Conservation (phyloP, 1,139 yeast genomes). For the Hemisphaericaspora lyxosophila region DNA sequence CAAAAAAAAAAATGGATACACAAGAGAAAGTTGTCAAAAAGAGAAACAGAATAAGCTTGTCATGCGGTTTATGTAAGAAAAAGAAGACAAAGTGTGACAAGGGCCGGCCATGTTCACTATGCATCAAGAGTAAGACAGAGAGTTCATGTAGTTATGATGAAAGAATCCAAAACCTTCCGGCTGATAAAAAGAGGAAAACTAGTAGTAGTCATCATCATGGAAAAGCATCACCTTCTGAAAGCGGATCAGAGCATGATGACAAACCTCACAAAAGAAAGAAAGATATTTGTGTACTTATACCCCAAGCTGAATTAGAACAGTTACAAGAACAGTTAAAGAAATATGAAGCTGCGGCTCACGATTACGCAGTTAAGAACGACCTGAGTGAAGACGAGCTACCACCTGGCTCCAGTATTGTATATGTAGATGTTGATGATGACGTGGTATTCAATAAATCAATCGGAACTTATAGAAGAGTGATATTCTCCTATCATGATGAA, state of each 20-base stretch:
- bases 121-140: conserved; percentile 27
- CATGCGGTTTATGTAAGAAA: conserved; percentile 40
- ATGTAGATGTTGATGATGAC: conserved; percentile 2
- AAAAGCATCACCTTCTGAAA: not conserved
- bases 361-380: not conserved
- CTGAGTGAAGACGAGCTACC: not conserved
- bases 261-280: not conserved
- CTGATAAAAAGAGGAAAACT: not conserved
- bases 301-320: conserved; percentile 15
- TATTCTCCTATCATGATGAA: conserved; percentile 14
- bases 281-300: conserved; percentile 16
- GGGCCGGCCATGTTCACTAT: conserved; percentile 41
- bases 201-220: not conserved
- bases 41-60: conserved; percentile 36
- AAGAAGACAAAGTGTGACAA: conserved; percentile 46
- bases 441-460: conserved; percentile 12
- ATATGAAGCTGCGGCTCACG: conserved; percentile 7
- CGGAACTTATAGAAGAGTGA: conserved; percentile 8
- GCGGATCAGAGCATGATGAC: no score
- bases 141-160: conserved; percentile 14
- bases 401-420: not conserved
- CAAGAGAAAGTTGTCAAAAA: conserved; percentile 17
- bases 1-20: no score
- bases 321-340: conserved; percentile 14
- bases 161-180: conserved; percentile 1